Percentiles rank a stretch among this genome's conserved stretches.
These are phyloP conservation scores for Talaromyces wortmannii DNA, from an alignment of 495 filamentous ascomycete genomes.

Conservation along the genomic window DNA sequence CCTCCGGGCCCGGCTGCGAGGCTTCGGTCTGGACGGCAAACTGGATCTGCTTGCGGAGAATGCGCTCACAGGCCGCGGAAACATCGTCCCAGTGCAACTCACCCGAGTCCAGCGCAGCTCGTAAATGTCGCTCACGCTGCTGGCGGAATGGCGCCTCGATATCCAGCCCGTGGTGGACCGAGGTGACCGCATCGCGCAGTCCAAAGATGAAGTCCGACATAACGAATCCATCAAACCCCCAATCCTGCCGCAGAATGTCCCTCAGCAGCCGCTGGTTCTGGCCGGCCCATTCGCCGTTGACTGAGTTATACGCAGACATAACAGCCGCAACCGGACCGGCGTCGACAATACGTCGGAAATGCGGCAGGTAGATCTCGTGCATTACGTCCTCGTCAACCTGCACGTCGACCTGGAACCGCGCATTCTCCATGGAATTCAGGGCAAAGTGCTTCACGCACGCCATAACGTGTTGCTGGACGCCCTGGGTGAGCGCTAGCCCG, in stretches of 20 bases:
- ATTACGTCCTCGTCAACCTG: slow-evolving; percentile 7
- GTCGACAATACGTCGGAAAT: slow-evolving; percentile 7
- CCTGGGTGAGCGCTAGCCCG: too few species aligned
- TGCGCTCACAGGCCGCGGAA: background rate
- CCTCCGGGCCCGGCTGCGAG: background rate
- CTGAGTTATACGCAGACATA: slow-evolving; percentile 10
- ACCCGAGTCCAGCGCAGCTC: slow-evolving; percentile 2
- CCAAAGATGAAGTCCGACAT: slow-evolving; percentile 14
- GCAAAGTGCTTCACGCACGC: too few species aligned
- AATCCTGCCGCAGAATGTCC: slow-evolving; percentile 6
- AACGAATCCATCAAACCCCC: slow-evolving; percentile 8
- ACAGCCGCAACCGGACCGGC: slow-evolving; percentile 2
- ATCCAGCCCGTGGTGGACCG: slow-evolving; percentile 11
- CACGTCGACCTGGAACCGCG: too few species aligned
- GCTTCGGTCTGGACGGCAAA: background rate
- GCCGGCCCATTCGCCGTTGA: slow-evolving; percentile 11
- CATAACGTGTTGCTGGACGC: too few species aligned
- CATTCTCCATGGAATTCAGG: too few species aligned
- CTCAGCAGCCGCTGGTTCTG: slow-evolving; percentile 5
- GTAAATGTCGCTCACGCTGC: background rate
- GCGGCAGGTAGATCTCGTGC: slow-evolving; percentile 9
- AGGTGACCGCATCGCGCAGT: slow-evolving; percentile 8
- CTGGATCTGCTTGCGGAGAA: slow-evolving; percentile 5
- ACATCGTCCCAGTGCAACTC: slow-evolving; percentile 6
- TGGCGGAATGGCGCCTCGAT: slow-evolving; percentile 14